These are phyloP conservation scores for Chytriomyces hyalinus DNA, from an alignment of 192 early-diverging fungal genomes.

Conservation along the genomic window DNA sequence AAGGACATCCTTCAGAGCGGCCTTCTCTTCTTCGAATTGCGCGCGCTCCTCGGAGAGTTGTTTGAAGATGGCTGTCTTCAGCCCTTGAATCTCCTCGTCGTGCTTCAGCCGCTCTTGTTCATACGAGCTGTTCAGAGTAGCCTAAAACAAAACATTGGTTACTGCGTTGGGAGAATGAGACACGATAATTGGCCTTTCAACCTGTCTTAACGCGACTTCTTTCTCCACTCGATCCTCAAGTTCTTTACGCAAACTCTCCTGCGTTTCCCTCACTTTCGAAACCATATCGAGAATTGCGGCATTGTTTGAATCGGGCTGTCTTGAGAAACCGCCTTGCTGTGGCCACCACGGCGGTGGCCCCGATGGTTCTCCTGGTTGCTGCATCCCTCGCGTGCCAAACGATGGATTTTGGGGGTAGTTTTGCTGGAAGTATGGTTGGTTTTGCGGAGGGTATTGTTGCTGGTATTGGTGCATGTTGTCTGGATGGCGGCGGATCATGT, in stretches of 20 bases:
- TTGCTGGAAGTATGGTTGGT: not conserved
- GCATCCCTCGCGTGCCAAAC: not conserved
- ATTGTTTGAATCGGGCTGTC: conserved; percentile 21
- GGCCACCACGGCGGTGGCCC: not conserved
- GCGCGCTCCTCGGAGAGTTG: conserved; percentile 43
- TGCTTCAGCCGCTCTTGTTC: conserved; percentile 42
- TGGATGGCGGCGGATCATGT: conserved; percentile 51
- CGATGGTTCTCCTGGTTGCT: not conserved
- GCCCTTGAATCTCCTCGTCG: conserved; percentile 39
- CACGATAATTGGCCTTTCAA: conserved; percentile 15
- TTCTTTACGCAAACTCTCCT: conserved; percentile 37
- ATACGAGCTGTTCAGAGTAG: conserved; percentile 29
- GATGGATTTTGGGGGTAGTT: not conserved
- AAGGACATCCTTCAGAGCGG: conserved; percentile 9
- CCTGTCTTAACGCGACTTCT: conserved; percentile 39
- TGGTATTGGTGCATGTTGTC: conserved; percentile 16
- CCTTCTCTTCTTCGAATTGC: conserved; percentile 33
- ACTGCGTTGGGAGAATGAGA: not conserved
- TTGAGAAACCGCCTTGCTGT: not conserved
- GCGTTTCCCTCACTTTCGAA: conserved; percentile 37
- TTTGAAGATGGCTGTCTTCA: conserved; percentile 33
- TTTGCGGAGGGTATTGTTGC: not conserved
- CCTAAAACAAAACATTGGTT: conserved; percentile 18
- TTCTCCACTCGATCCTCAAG: conserved; percentile 45
- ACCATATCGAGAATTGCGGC: conserved; percentile 29